Evolutionary conservation across 2,329 filamentous ascomycete species (phyloP).

Genomic region (Sporothrix phasma): DNA sequence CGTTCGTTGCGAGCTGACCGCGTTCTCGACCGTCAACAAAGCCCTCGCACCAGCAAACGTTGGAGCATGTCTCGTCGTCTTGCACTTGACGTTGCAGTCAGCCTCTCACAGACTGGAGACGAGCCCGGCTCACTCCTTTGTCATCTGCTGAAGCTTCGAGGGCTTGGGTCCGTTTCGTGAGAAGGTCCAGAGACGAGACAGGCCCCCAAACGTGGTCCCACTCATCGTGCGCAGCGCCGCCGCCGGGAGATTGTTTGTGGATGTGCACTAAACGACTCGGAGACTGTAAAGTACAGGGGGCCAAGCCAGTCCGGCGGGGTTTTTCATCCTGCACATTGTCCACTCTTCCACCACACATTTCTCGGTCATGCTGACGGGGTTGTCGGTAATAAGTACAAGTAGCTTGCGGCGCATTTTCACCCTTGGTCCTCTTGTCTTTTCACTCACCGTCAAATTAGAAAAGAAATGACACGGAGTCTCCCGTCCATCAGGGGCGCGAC

Average conservation of each 20-base stretch:
- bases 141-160: neutral
- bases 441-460: neutral
- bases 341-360: neutral
- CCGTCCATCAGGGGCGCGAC: neutral
- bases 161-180: neutral
- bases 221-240: neutral
- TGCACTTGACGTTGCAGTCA: neutral
- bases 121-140: neutral
- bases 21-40: neutral
- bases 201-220: too few species aligned
- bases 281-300: neutral
- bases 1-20: neutral
- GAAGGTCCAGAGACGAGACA: neutral
- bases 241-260: slow-evolving; percentile 9
- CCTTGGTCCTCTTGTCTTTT: neutral
- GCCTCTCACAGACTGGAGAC: neutral
- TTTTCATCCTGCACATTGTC: neutral
- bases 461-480: slow-evolving; percentile 3
- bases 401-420: too few species aligned
- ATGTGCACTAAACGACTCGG: neutral
- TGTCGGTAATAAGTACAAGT: too few species aligned
- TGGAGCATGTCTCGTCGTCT: neutral
- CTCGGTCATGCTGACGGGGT: neutral
- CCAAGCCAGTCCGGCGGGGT: neutral
- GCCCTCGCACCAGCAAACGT: neutral